Conservation (phyloP, 192 early-diverging fungal species). For the Phlyctochytrium bullatum region DNA sequence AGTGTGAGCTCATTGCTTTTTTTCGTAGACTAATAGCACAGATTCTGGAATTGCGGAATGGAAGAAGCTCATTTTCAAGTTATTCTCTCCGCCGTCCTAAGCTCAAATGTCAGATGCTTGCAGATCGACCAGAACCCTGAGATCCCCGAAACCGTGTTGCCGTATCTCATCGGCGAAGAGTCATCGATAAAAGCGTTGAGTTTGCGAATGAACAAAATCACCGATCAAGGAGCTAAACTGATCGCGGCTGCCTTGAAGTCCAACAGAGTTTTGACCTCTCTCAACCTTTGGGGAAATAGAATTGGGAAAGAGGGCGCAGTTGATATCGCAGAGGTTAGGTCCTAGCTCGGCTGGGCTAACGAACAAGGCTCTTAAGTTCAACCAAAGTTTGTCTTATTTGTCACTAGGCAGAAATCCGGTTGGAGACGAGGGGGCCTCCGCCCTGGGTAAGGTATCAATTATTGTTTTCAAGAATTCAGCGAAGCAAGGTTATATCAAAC, state of each 20-base stretch:
- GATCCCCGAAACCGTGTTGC: slow-evolving; percentile 39
- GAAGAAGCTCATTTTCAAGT: slow-evolving; percentile 33
- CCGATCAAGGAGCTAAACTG: slow-evolving; percentile 35
- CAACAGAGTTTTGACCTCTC: slow-evolving; percentile 30
- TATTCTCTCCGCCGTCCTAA: slow-evolving; percentile 23
- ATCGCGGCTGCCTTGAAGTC: slow-evolving; percentile 35
- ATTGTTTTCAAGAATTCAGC: neutral
- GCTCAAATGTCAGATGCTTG: slow-evolving; percentile 33
- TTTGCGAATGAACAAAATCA: slow-evolving; percentile 44
- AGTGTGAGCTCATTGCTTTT: slow-evolving; percentile 25
- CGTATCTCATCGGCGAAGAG: slow-evolving; percentile 38
- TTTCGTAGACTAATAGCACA: neutral
- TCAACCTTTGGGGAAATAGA: slow-evolving; percentile 48
- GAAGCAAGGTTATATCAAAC: slow-evolving; percentile 41
- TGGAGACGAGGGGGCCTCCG: slow-evolving; percentile 45
- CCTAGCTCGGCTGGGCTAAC: neutral
- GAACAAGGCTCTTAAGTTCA: slow-evolving; percentile 41
- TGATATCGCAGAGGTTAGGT: slow-evolving; percentile 44
- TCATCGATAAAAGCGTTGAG: slow-evolving; percentile 33
- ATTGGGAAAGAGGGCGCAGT: slow-evolving; percentile 45
- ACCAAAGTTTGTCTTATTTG: slow-evolving; percentile 37
- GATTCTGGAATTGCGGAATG: slow-evolving; percentile 53
- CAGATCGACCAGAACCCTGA: slow-evolving; percentile 45
- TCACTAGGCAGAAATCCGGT: slow-evolving; percentile 43
- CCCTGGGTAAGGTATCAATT: slow-evolving; percentile 41